Base-by-base conservation (phyloP, 371 early-diverging fungal species). In the Mortierella sp. region DNA sequence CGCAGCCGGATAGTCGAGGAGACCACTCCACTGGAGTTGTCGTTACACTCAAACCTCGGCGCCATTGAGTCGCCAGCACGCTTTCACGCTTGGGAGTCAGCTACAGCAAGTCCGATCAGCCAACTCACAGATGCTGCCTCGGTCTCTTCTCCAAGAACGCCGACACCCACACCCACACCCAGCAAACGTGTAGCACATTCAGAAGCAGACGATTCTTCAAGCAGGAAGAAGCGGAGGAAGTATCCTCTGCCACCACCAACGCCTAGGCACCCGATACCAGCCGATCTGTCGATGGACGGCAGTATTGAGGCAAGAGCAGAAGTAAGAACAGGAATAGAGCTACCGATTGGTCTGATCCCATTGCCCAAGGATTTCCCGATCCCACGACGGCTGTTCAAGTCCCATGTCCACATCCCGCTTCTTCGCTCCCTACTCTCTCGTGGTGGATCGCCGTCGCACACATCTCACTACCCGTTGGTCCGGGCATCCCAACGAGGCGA, bases 301-400 rank as follows among this genome's bases (percentile, higher is more conserved):
- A 76, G 6, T 44, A 11, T 52, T 57, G 55, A 2, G 7, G 14
- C 57, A 31, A 50, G 50, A 70, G 55, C 16, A 48, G 14, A 14
- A 14, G 48, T 0, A 48, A 10, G 48, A 31, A 31, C 1, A 7
- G 34, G 0, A 34, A 19, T 19, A 34, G 63, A 34, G 6, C 28
- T 16, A 34, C 31, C 16, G 63, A 34, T 8, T 8, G 34, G 63
- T 13, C 16, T 63, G 63, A 78, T 85, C n/a, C 86, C 81, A 34
- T 48, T 85, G 5, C 82, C 86, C 26, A 75, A 76, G 26, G 80
- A 77, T 26, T 85, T 85, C 45, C 45, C 82, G 26, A 74, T 85
- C 58, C 86, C 86, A 19, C 76, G 82, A n/a, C 72, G 86, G 38
- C 80, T 85, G 24, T 85, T 85, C 63, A 81, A 80, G 52, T 85